A percentile compares a stretch with the other conserved stretches of the same genome.
phyloP scores from a whole-genome alignment of 1,284 basidiomycete genomes.

The Schizophyllum commune region DNA sequence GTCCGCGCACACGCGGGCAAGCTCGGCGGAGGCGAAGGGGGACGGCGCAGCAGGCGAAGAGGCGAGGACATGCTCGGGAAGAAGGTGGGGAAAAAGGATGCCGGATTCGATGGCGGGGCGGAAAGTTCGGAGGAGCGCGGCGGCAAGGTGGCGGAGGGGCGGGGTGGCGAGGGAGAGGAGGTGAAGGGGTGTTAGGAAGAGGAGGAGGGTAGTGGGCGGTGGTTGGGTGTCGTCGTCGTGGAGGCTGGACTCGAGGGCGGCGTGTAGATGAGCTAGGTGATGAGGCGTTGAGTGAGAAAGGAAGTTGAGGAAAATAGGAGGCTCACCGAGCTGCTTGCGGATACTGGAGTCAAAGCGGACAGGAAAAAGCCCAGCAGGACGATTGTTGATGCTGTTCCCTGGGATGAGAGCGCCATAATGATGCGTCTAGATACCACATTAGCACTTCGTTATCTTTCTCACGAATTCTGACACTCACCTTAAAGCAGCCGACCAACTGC shows the following conservation, averaged over 20 bases:
- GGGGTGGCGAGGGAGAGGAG: conserved; percentile 53
- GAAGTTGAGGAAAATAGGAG: no score
- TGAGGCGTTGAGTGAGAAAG: no score
- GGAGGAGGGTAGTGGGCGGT: conserved; percentile 47
- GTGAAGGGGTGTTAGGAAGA: conserved; percentile 54
- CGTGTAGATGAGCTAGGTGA: no score
- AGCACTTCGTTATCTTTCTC: not conserved
- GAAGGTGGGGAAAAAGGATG: conserved; percentile 53
- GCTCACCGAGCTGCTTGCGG: conserved; percentile 57
- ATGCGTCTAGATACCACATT: conserved; percentile 36
- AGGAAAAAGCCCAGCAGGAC: conserved; percentile 48
- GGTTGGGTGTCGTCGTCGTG: conserved; percentile 35
- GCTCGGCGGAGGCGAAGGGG: conserved; percentile 28
- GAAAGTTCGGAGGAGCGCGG: conserved; percentile 46
- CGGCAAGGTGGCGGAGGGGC: conserved; percentile 56
- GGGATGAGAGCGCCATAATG: conserved; percentile 49
- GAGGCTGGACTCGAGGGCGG: conserved; percentile 35
- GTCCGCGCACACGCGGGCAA: conserved; percentile 45
- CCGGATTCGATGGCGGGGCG: conserved; percentile 34
- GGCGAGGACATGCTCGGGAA: conserved; percentile 55
- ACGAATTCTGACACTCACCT: no score
- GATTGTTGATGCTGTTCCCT: conserved; percentile 39
- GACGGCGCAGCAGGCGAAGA: conserved; percentile 31
- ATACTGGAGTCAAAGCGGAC: conserved; percentile 56
- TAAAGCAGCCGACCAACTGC: conserved; percentile 50